phyloP scores from a whole-genome alignment of 1,284 basidiomycete genomes.

The Bjerkandera adusta region DNA sequence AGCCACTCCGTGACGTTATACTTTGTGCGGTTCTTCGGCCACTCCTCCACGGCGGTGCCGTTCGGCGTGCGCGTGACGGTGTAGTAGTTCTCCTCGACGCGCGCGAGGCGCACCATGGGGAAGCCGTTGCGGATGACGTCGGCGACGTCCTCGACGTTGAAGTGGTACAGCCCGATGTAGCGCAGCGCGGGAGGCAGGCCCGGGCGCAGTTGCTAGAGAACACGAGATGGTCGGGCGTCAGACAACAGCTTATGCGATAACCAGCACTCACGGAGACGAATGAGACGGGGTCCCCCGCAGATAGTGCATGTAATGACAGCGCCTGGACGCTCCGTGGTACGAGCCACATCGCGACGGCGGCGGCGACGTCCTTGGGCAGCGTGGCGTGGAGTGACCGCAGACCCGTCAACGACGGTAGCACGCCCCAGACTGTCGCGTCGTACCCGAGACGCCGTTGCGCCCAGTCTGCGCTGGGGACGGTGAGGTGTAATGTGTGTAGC shows the following conservation, averaged over 20 bases:
- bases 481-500: slow-evolving; percentile 51
- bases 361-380: slow-evolving; percentile 60
- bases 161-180: slow-evolving; percentile 53
- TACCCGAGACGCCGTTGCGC: slow-evolving; percentile 55
- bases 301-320: slow-evolving; percentile 46
- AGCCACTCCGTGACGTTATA: slow-evolving; percentile 60
- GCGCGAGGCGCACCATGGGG: slow-evolving; percentile 54
- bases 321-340: slow-evolving; percentile 57
- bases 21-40: slow-evolving; percentile 49
- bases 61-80: slow-evolving; percentile 36
- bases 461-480: slow-evolving; percentile 45
- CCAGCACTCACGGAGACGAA: slow-evolving; percentile 29
- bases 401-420: slow-evolving; percentile 54
- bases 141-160: slow-evolving; percentile 41
- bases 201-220: slow-evolving; percentile 53
- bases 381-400: slow-evolving; percentile 55
- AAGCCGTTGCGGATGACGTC: slow-evolving; percentile 56
- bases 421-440: slow-evolving; percentile 66
- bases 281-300: slow-evolving; percentile 29
- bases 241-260: slow-evolving; percentile 1
- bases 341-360: slow-evolving; percentile 65
- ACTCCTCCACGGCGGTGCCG: slow-evolving; percentile 33
- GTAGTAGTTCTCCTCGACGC: slow-evolving; percentile 53
- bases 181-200: slow-evolving; percentile 54
- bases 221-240: slow-evolving; percentile 7